Base-by-base conservation (phyloP, 1,284 basidiomycete genomes). In the Naganishia sp. region DNA sequence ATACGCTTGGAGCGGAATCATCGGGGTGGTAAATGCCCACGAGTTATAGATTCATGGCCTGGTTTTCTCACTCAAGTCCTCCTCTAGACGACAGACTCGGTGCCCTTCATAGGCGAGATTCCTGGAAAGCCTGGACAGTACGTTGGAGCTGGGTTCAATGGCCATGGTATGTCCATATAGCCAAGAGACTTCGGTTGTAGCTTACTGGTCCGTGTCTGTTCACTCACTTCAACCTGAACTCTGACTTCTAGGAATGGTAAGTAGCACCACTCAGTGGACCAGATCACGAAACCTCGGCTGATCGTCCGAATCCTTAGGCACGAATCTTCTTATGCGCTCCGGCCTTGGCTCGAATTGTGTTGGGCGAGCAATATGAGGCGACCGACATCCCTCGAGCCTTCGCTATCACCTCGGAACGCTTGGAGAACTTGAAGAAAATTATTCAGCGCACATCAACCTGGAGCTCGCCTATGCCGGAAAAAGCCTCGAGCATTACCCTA, bases 251-350 rank as follows among this genome's bases (percentile, higher is more conserved):
- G 42, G 56, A 49, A 66, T 56, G 25, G 53, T 57, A 57, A 53
- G 63, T 35, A 2, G 21, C 6, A 31, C 28, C 28, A 47, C 45
- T 18, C 11, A 1, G 23, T n/a, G 7, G 17, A 47, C 9, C 45
- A 47, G 18, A 6, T 47, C 17, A 28, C 23, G 18, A n/a, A 35
- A 31, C 25, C 25, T 6, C 32, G n/a, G 13, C n/a, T 54, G 15
- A 21, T 21, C 28, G 25, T 50, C 1, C 1, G 43, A 71, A 72
- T 73, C 5, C 28, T 28, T 74, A 77, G 76, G 76, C 77, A n/a
- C 68, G 76, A 18, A 79, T 77, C 63, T 75, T 77, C 68, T 70
- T 74, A 35, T 74, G 73, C 42, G 77, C 75, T 2, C 77, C 77
- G 1, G 68, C 70, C 21, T 69, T 77, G 3, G 76, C 75, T 13